Conservation (phyloP, 2,329 filamentous ascomycete genomes). For the Fusarium sp. region DNA sequence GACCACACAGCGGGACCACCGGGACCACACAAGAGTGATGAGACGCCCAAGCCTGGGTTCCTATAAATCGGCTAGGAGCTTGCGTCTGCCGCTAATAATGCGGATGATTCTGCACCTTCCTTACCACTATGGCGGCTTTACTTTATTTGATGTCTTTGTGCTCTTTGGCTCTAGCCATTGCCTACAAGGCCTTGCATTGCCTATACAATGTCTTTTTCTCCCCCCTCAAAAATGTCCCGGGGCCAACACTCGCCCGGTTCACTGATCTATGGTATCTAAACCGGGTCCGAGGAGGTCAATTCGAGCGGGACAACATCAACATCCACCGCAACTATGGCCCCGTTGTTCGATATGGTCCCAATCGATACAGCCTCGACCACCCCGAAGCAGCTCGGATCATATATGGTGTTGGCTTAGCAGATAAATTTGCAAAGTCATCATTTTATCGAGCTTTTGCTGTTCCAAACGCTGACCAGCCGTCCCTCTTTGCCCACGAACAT, state of each 20-base stretch:
- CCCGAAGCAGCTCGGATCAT: neutral
- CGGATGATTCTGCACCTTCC: neutral
- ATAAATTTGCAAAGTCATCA: conserved; percentile 1
- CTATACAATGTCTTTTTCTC: neutral
- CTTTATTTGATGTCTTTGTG: neutral
- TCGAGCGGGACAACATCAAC: conserved; percentile 5
- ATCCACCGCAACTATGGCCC: neutral
- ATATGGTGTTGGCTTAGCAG: neutral
- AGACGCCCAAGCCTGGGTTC: no score
- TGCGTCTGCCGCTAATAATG: no score
- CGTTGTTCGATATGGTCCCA: conserved; percentile 1
- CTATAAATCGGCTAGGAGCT: no score
- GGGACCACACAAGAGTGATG: no score
- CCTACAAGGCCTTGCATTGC: neutral
- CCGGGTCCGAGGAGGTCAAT: neutral
- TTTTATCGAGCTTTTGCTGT: neutral
- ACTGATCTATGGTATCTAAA: conserved; percentile 1
- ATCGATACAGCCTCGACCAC: neutral
- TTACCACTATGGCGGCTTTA: neutral
- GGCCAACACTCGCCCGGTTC: neutral
- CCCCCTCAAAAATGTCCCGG: conserved; percentile 2
- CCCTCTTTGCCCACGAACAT: neutral
- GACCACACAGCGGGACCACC: no score
- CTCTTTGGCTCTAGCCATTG: neutral
- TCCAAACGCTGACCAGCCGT: neutral